phyloP scores from a whole-genome alignment of 805 yeast genomes.

The Candida chilensis region DNA sequence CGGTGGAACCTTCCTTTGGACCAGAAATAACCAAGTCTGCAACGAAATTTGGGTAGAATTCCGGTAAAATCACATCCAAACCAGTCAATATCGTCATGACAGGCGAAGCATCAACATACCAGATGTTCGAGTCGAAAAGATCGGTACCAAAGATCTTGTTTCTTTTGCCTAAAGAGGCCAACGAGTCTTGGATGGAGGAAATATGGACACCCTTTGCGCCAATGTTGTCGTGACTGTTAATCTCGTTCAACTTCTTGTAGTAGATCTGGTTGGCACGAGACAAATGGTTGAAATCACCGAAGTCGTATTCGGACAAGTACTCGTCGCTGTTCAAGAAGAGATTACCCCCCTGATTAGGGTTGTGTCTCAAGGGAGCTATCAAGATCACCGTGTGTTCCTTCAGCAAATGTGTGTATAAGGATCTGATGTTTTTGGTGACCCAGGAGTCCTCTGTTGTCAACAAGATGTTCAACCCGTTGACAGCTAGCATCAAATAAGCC shows the following conservation, averaged over 20 bases:
- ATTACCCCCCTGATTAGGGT: not conserved
- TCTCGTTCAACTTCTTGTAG: not conserved
- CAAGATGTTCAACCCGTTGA: not conserved
- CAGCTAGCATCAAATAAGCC: too few relatives aligned
- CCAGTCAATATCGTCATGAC: not conserved
- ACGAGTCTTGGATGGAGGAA: too few relatives aligned
- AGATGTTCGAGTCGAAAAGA: not conserved
- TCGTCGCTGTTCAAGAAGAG: not conserved
- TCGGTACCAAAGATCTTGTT: not conserved
- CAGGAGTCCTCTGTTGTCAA: constrained; percentile 1
- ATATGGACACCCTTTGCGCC: too few relatives aligned
- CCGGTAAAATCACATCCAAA: not conserved
- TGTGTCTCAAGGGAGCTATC: constrained; percentile 1
- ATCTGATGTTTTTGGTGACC: not conserved
- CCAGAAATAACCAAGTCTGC: not conserved
- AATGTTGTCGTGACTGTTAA: not conserved
- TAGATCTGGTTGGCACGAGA: not conserved
- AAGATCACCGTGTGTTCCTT: not conserved
- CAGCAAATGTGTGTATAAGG: not conserved
- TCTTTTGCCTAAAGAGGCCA: not conserved
- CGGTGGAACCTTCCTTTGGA: not conserved
- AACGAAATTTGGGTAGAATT: not conserved
- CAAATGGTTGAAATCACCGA: constrained; percentile 1
- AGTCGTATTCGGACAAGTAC: not conserved
- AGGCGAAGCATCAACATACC: constrained; percentile 1